Evolutionary conservation across 75 land plant genomes (phyloP).

Genomic region (Isoetes taiwanensis): DNA sequence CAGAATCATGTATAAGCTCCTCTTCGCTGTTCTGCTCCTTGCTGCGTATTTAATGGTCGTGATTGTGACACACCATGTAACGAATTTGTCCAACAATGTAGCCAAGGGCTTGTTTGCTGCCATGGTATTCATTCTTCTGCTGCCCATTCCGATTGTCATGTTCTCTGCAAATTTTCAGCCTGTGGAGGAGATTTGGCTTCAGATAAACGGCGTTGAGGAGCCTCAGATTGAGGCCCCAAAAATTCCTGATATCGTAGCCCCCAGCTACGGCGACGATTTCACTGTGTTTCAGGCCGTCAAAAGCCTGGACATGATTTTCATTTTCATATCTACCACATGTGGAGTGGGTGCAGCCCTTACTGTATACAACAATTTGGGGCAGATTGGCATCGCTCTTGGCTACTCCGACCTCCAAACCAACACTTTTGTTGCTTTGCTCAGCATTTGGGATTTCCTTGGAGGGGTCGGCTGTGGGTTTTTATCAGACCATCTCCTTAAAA

Average conservation of each 20-base stretch:
- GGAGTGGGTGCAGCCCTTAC: not conserved
- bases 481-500: not conserved
- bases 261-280: not conserved
- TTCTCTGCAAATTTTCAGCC: not conserved
- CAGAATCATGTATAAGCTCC: not conserved
- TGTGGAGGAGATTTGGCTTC: not conserved
- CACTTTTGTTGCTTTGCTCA: not conserved
- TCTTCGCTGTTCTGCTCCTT: not conserved
- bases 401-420: not conserved
- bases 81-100: not conserved
- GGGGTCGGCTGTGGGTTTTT: not conserved
- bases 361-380: not conserved
- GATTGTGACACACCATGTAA: not conserved
- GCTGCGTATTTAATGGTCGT: not conserved
- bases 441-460: conserved; percentile 3
- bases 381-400: not conserved
- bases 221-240: not conserved
- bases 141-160: not conserved
- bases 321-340: not conserved
- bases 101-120: not conserved
- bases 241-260: not conserved
- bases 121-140: not conserved
- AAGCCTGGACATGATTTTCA: not conserved
- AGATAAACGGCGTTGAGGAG: not conserved
- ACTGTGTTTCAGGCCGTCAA: not conserved